Evolutionary conservation across 2,329 filamentous ascomycete species (phyloP), one percentile per base, ranked within the genome.

Genomic region (Amauroascus niger): DNA sequence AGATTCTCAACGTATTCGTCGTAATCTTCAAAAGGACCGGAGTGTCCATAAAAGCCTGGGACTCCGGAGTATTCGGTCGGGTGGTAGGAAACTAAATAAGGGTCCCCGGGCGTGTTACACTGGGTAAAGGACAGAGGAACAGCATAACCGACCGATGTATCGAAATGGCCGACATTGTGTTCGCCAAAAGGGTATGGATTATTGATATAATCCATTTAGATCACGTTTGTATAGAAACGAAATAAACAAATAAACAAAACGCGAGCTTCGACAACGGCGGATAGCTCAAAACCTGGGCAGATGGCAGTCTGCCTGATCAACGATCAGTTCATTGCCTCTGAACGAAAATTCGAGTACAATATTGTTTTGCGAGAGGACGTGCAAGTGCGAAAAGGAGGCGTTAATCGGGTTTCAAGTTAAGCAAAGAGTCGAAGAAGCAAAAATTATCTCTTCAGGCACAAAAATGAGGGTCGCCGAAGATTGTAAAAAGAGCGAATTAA

Each of bases 1-100:
- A 74, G 63, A 57, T 72, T 74, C 60, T 77, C 74, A 33, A 71
- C 64, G 55, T 69, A 70, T 61, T 75, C 74, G 40, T 76, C 73
- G 54, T 71, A 72, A 53, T 75, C 71, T 50, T 69, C 65, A 26
- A 64, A 55, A n/a, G 41, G 40, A 35, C 52, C 48, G 35, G 53
- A 43, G 35, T 49, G 45, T 30, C 30, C 32, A 32, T 57, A 57
- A 39, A 54, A 52, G 26, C 48, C 52, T 40, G 47, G 40, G 7
- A 52, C 45, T 3, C 32, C 52, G 26, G 39, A 24, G 4, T 52
- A 30, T 22, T 53, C 55, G 18, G 18, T 45, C 16, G 53, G 44
- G 24, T 37, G 52, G 39, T 54, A 57, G 33, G 55, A 18, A 40
- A 53, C 20, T n/a, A 52, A 49, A 32, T 52, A 57, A 30, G 48